phyloP scores from a whole-genome alignment of 164 flowering plant genomes.

The Houttuynia cordata region DNA sequence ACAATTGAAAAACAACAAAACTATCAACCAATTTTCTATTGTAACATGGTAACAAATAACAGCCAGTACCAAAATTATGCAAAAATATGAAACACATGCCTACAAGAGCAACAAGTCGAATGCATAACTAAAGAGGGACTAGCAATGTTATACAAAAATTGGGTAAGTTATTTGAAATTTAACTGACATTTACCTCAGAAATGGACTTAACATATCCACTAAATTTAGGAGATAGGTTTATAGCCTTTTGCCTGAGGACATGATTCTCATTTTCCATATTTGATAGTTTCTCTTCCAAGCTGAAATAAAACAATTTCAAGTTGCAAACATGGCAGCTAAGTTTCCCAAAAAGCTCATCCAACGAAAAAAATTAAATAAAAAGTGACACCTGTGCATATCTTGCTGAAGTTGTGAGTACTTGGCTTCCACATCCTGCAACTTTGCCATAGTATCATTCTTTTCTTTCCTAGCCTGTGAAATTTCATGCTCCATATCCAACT shows the following conservation, averaged over 20 bases:
- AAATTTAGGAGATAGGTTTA: slow-evolving; percentile 45
- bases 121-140: no score
- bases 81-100: background rate
- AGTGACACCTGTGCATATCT: slow-evolving; percentile 49
- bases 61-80: no score
- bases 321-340: background rate
- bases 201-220: slow-evolving; percentile 39
- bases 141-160: background rate
- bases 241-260: slow-evolving; percentile 66
- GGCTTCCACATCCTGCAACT: slow-evolving; percentile 60
- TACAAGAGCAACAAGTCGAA: background rate
- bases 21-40: background rate
- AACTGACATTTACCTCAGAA: slow-evolving; percentile 37
- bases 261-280: slow-evolving; percentile 76
- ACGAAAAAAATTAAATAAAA: background rate
- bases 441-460: slow-evolving; percentile 28
- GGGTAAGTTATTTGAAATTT: background rate
- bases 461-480: slow-evolving; percentile 48
- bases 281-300: slow-evolving; percentile 77
- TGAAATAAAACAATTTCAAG: slow-evolving; percentile 10
- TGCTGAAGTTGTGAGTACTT: slow-evolving; percentile 53
- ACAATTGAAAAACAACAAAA: background rate
- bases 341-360: background rate
- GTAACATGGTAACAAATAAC: background rate
- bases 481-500: slow-evolving; percentile 45